Evolutionary conservation across 1,284 basidiomycete species (phyloP), one percentile per base, ranked within the genome.

Genomic region (Bondarzewia mesenterica): DNA sequence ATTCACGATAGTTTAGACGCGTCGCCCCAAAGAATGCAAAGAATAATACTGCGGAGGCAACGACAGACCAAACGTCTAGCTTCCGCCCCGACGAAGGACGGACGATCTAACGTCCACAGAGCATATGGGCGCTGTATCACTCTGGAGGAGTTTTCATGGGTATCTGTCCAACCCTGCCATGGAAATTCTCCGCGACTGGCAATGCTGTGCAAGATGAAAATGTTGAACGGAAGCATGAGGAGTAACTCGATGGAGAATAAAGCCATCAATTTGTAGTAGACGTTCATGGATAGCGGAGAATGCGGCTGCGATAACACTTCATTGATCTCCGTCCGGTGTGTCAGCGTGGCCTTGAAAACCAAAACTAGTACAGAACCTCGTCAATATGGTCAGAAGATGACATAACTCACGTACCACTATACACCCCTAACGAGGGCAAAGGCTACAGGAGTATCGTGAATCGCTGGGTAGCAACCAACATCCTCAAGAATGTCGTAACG

Each of bases 401-500:
- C 29, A n/a, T 32, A 12, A 10, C n/a, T n/a, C 14, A 54, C 61
- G 12, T 49, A 61, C 59, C 42, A 25, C 63, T 60, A 52, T 63
- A 68, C 20, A 57, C 51, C 60, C 49, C 55, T 61, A 40, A 67
- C 53, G 23, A 82, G 55, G 20, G 71, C 56, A 50, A 72, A 73
- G 0, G 68, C 62, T 16, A 71, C 61, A 20, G 62, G 60, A 0
- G 75, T 75, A 53, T 75, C 72, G 53, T 69, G 73, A 2, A 67
- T 71, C 16, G 57, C 60, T 4, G 71, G 69, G 40, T 61, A 66
- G 57, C 80, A 83, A 2, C 82, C 81, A 27, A 80, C 52, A 46
- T 80, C 71, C 60, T 83, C 78, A 29, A 67, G 67, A 45, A 84
- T 77, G 50, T 76, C 59, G 59, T 73, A 84, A 20, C 80, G 75